These are phyloP conservation scores for Adansonia grandidieri DNA, from an alignment of 441 rosid genomes.

Conservation along the genomic window DNA sequence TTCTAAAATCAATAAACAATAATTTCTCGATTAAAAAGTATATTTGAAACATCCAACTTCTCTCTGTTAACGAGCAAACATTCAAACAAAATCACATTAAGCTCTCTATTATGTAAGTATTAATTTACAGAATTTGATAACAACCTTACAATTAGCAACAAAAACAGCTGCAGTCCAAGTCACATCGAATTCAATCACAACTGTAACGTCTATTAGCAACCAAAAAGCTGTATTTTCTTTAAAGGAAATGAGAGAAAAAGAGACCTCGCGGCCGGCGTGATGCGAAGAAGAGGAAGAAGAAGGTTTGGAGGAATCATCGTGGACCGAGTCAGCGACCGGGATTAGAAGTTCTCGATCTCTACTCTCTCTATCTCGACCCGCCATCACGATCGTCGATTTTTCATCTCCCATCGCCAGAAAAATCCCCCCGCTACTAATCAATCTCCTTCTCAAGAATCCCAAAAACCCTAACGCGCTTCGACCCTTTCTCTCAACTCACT, in stretches of 20 bases:
- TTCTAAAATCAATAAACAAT: not conserved
- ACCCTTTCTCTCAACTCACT: not conserved
- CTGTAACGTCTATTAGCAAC: not conserved
- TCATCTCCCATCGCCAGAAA: constrained; percentile 69
- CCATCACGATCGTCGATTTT: constrained; percentile 70
- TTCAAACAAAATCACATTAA: constrained; percentile 14
- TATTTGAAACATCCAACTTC: not conserved
- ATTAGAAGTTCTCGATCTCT: constrained; percentile 93
- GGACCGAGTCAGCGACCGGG: constrained; percentile 68
- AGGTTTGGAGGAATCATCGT: constrained; percentile 59
- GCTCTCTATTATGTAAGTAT: not conserved
- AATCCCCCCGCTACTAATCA: not conserved
- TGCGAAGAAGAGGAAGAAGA: constrained; percentile 68
- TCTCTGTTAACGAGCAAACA: not conserved
- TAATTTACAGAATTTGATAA: not conserved
- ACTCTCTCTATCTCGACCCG: constrained; percentile 33
- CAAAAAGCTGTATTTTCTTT: constrained; percentile 12
- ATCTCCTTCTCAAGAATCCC: not conserved
- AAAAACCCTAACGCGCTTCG: constrained; percentile 29
- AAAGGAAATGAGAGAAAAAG: not conserved
- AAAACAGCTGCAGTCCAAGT: constrained; percentile 16
- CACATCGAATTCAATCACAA: not conserved
- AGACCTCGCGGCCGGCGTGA: constrained; percentile 84
- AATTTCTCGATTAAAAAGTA: not conserved
- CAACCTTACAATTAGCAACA: constrained; percentile 22